phyloP scores from a whole-genome alignment of 257 asterid species.

The Gynochthodes officinalis region DNA sequence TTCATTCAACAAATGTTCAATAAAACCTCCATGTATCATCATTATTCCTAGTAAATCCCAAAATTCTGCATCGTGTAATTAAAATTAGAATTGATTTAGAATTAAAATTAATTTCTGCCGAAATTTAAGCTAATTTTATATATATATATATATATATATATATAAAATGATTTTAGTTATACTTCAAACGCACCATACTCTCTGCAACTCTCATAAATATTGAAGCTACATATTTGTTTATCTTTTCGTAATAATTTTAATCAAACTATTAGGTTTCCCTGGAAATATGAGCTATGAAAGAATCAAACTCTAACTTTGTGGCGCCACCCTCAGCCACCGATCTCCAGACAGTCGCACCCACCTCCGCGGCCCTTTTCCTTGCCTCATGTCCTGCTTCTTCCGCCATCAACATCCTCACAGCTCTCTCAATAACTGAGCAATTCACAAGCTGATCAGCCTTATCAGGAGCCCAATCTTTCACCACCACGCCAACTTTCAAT shows the following conservation, averaged over 20 bases:
- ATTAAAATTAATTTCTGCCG: no score
- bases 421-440: not conserved
- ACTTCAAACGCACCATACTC: no score
- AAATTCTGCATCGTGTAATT: no score
- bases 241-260: not conserved
- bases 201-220: no score
- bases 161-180: no score
- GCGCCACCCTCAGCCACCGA: constrained; percentile 36
- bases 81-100: no score
- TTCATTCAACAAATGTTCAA: no score
- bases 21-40: no score
- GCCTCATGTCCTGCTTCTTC: constrained; percentile 41
- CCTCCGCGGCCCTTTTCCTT: constrained; percentile 39
- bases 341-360: constrained; percentile 32
- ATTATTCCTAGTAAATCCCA: no score
- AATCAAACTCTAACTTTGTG: constrained; percentile 33
- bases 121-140: no score
- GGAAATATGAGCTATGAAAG: constrained; percentile 48
- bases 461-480: constrained; percentile 43
- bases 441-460: not conserved
- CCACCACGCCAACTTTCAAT: constrained; percentile 32
- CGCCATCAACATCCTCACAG: constrained; percentile 41
- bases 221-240: no score
- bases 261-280: constrained; percentile 10
- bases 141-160: no score